Conservation (phyloP, 176 grass and related monocot genomes). For the Echinochloa phyllopogon region DNA sequence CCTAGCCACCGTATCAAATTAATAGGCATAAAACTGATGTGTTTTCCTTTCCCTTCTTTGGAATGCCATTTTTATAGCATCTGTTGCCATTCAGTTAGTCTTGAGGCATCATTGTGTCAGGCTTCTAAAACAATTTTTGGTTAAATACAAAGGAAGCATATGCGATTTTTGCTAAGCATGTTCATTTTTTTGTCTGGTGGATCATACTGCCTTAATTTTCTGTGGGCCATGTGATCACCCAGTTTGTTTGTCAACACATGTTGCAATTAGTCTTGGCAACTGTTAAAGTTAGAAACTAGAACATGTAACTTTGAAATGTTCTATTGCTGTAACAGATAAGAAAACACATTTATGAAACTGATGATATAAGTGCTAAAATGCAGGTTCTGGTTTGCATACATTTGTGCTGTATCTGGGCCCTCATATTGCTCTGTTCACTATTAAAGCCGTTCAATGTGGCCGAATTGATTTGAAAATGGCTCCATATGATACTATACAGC, state of each 20-base stretch:
- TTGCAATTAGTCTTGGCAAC: neutral
- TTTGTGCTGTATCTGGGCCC: constrained; percentile 97
- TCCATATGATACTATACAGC: constrained; percentile 95
- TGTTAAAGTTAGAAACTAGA: constrained; percentile 20
- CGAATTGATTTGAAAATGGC: constrained; percentile 87
- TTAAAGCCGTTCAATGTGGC: constrained; percentile 95
- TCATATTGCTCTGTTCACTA: constrained; percentile 96
- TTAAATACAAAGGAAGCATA: neutral
- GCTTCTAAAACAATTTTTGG: constrained; percentile 19
- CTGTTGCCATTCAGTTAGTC: constrained; percentile 1
- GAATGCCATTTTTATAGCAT: constrained; percentile 7
- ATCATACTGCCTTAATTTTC: neutral
- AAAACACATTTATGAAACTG: constrained; percentile 10
- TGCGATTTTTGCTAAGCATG: neutral
- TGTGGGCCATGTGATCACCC: neutral
- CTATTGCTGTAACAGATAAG: neutral
- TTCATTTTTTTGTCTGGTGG: neutral
- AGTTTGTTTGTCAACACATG: constrained; percentile 19
- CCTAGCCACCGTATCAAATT: neutral
- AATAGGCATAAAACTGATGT: neutral
- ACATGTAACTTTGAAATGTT: constrained; percentile 15
- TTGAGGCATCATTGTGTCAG: neutral
- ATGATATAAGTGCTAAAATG: constrained; percentile 35
- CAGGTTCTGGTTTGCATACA: constrained; percentile 97
- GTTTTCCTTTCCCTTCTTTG: constrained; percentile 14